Base-by-base conservation (phyloP, 768 basidiomycete species). In the Dentipellis sp. region DNA sequence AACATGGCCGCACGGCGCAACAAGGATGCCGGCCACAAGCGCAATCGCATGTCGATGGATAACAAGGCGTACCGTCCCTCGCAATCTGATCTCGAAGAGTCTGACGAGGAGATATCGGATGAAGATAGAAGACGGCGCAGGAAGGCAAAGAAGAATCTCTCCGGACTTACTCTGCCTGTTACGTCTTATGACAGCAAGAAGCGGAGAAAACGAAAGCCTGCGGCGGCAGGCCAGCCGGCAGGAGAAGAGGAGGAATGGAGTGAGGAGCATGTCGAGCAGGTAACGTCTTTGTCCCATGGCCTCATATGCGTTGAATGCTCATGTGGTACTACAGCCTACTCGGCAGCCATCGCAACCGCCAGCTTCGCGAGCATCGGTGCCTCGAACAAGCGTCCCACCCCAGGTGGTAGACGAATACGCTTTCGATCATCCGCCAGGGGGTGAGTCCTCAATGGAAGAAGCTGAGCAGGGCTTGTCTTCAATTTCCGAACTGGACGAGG, bases 21-120 rank as follows among this genome's bases (percentile, higher is more conserved):
- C 63, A 59, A 67, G 10, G 59, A 63, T 21, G 64, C 71, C 1
- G 64, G 63, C 8, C 71, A 76, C 59, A 79, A 75, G 65, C 79
- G 82, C 22, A 77, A 76, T 62, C 80, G 84, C 35, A 88, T 90
- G 59, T 86, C 86, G 0, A 64, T 72, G 21, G 91, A 92, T 67
- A 90, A 91, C 70, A 88, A 86, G 67, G 90, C 90, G 0, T 93
- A 91, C 63, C 78, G 78, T 53, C 90, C 90, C 17, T 69, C 81
- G 1, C 67, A 68, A 55, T 86, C 83, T 8, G 86, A 87, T 60
- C 62, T 80, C 36, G 88, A 89, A 40, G 75, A 72, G 40, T 78
- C 79, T 8, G 82, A 83, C 7, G 84, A 82, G 36, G 82, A 84
- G 51, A 71, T 71, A 51, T 74, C 73, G 1, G 79, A 80, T 50